A percentile compares a stretch with the other conserved stretches of the same genome.
These are phyloP conservation scores for Sanghuangporus weigelae DNA, from an alignment of 1,284 basidiomycete genomes.

Conservation along the genomic window DNA sequence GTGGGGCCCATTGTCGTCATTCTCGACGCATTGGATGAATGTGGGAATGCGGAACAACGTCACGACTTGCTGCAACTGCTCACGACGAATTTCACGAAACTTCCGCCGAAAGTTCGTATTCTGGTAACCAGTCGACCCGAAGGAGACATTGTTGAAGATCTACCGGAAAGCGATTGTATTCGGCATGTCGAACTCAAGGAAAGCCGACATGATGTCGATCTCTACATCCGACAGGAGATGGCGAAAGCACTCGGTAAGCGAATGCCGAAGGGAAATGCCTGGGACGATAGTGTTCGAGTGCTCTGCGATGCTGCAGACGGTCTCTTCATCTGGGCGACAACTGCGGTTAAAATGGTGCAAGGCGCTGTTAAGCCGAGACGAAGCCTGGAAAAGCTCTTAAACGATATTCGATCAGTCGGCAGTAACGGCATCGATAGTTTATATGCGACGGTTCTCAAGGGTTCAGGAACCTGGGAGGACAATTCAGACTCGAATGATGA, in stretches of 20 bases:
- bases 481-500: neutral
- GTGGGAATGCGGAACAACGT: constrained; percentile 19
- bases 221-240: neutral
- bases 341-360: neutral
- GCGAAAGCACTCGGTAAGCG: too few species aligned
- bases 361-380: neutral
- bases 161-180: neutral
- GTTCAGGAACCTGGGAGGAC: neutral
- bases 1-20: neutral
- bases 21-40: constrained; percentile 4
- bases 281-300: neutral
- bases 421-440: neutral
- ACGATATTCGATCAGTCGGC: neutral
- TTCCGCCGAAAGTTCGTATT: neutral
- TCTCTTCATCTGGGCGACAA: constrained; percentile 10
- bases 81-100: constrained; percentile 18
- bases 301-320: neutral
- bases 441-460: neutral
- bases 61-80: constrained; percentile 28
- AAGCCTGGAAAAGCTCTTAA: neutral
- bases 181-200: neutral
- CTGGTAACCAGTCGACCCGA: constrained; percentile 4
- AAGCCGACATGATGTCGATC: neutral
- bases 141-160: neutral
- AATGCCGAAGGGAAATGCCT: too few species aligned